Evolutionary conservation across 1,139 yeast genomes (phyloP).

Genomic region (Debaryomyces udenii): DNA sequence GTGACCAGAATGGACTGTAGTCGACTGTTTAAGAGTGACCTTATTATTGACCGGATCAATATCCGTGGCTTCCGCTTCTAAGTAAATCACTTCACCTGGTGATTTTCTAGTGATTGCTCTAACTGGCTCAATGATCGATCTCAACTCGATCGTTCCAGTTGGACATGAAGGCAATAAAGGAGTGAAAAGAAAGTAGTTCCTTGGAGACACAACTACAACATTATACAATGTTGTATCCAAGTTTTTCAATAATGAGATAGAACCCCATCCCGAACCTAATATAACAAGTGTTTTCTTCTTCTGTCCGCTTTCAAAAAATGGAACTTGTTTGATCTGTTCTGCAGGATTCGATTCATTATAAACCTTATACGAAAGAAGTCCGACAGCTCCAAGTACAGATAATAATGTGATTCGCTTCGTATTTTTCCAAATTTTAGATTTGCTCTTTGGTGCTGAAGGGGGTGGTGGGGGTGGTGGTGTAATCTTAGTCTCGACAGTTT

Average conservation of each 20-base stretch:
- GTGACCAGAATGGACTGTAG: conserved; percentile 56
- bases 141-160: conserved; percentile 88
- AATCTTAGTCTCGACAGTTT: conserved; percentile 8
- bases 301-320: conserved; percentile 65
- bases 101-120: conserved; percentile 71
- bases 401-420: conserved; percentile 32
- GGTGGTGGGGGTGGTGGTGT: conserved; percentile 14
- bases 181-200: conserved; percentile 93
- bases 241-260: conserved; percentile 78
- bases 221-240: conserved; percentile 86
- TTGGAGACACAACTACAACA: conserved; percentile 87
- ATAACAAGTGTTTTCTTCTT: conserved; percentile 87
- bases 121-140: conserved; percentile 88
- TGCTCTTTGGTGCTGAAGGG: conserved; percentile 1
- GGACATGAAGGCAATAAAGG: conserved; percentile 93
- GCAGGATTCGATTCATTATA: conserved; percentile 66
- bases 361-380: conserved; percentile 56
- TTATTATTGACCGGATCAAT: conserved; percentile 71
- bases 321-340: conserved; percentile 56
- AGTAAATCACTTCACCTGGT: conserved; percentile 78
- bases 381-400: conserved; percentile 40
- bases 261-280: conserved; percentile 95
- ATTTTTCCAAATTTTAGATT: conserved; percentile 28
- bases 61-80: conserved; percentile 89
- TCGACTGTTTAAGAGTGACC: conserved; percentile 59